These are phyloP conservation scores for Gloeostereum incarnatum DNA, from an alignment of 768 basidiomycete genomes.

Conservation along the genomic window DNA sequence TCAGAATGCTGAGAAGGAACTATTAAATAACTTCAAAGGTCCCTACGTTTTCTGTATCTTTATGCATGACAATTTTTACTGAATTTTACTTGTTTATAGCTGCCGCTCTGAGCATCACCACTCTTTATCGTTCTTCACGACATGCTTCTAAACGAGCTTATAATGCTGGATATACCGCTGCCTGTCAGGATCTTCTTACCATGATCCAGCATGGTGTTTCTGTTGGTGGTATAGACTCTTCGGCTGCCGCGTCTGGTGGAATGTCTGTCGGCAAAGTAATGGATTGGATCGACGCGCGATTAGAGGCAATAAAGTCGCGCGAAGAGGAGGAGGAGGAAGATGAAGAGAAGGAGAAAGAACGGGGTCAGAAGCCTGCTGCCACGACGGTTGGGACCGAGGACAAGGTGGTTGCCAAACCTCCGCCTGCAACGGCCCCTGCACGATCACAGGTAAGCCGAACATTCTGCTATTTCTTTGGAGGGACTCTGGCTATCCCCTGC, in stretches of 20 bases:
- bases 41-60: not conserved
- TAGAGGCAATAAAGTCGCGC: conserved; percentile 64
- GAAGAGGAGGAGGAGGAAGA: conserved; percentile 83
- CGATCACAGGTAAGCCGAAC: not conserved
- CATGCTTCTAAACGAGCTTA: conserved; percentile 73
- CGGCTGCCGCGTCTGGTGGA: conserved; percentile 33
- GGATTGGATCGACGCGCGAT: conserved; percentile 78
- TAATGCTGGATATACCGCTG: conserved; percentile 71
- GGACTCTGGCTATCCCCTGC: not conserved
- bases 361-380: conserved; percentile 14
- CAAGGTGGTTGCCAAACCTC: conserved; percentile 6
- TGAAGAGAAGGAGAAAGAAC: conserved; percentile 50
- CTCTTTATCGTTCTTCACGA: conserved; percentile 72
- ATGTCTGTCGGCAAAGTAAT: conserved; percentile 74
- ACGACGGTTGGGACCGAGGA: conserved; percentile 7
- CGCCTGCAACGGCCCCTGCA: not conserved
- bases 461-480: too few species aligned
- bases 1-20: conserved; percentile 74
- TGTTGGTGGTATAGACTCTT: conserved; percentile 34
- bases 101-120: conserved; percentile 78
- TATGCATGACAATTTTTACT: too few species aligned
- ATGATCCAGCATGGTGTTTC: conserved; percentile 84
- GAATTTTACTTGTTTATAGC: conserved; percentile 29
- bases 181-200: conserved; percentile 70
- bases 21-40: conserved; percentile 81